Evolutionary conservation across 2,329 filamentous ascomycete species (phyloP).

Genomic region (Passalora sequoiae): DNA sequence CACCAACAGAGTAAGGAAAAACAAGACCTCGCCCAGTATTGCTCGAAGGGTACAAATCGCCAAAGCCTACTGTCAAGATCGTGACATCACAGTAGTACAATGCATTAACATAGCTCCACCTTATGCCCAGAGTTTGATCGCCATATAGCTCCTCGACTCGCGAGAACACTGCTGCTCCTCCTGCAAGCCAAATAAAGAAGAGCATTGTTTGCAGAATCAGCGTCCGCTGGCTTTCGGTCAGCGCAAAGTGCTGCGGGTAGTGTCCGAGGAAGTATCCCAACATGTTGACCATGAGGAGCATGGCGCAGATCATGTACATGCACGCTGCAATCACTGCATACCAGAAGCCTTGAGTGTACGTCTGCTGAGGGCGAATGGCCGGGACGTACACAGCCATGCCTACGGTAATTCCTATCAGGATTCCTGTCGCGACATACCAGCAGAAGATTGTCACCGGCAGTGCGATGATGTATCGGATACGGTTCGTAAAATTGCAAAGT

Average conservation of each 20-base stretch:
- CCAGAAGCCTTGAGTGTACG: slow-evolving; percentile 78
- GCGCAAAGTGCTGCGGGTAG: slow-evolving; percentile 71
- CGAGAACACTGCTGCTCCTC: slow-evolving; percentile 72
- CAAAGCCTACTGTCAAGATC: slow-evolving; percentile 57
- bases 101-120: slow-evolving; percentile 70
- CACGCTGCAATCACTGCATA: slow-evolving; percentile 75
- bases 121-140: slow-evolving; percentile 4
- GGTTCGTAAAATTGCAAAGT: slow-evolving; percentile 78
- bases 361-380: slow-evolving; percentile 44
- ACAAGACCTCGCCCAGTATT: slow-evolving; percentile 63
- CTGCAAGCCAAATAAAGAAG: slow-evolving; percentile 73
- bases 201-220: slow-evolving; percentile 86
- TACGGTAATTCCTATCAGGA: slow-evolving; percentile 62
- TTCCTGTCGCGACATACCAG: slow-evolving; percentile 62
- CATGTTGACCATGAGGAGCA: slow-evolving; percentile 73
- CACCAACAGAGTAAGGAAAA: slow-evolving; percentile 77
- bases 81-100: slow-evolving; percentile 64
- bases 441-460: slow-evolving; percentile 77
- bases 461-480: slow-evolving; percentile 73
- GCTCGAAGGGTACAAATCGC: slow-evolving; percentile 55
- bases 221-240: slow-evolving; percentile 77
- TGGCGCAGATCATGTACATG: slow-evolving; percentile 73
- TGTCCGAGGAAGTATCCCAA: slow-evolving; percentile 68
- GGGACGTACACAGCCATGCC: slow-evolving; percentile 60
- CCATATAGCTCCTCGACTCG: slow-evolving; percentile 53